Percentiles rank a stretch among this genome's conserved stretches.
These are phyloP conservation scores for Blastocystis sp. DNA, from an alignment of 352 stramenopile genomes.

Conservation along the genomic window DNA sequence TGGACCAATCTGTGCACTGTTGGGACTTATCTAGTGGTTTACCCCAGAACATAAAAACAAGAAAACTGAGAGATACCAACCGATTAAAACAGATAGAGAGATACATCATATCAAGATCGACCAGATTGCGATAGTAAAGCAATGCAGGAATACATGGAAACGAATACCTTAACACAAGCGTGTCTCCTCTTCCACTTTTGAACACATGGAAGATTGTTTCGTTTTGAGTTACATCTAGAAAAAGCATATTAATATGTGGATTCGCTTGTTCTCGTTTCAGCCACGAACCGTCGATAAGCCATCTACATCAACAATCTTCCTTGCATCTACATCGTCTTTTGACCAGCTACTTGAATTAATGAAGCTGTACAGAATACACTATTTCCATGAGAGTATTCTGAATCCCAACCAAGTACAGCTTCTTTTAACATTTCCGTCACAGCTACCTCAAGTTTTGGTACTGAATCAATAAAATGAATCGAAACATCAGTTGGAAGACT, in stretches of 20 bases:
- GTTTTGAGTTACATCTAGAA: neutral
- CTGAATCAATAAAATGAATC: neutral
- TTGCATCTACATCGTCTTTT: neutral
- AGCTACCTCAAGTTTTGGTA: neutral
- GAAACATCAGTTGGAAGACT: neutral
- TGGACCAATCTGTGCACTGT: neutral
- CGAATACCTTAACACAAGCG: neutral
- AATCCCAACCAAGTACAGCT: slow-evolving; percentile 28
- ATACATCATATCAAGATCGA: neutral
- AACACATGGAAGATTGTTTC: neutral
- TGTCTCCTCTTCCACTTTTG: neutral
- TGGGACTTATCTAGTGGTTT: neutral
- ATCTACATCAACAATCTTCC: neutral
- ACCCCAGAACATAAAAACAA: neutral
- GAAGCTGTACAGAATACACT: neutral
- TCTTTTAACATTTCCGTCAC: neutral
- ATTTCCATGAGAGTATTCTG: neutral
- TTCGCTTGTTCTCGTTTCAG: neutral
- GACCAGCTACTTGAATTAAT: neutral
- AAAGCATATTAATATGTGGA: neutral
- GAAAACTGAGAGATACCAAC: neutral
- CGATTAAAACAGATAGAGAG: neutral
- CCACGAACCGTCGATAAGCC: neutral
- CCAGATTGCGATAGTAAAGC: neutral
- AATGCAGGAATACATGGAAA: neutral